Percentiles rank a stretch among this genome's conserved stretches.
These are phyloP conservation scores for Alternaria postmessia DNA, from an alignment of 2,329 filamentous ascomycete genomes.

Conservation along the genomic window DNA sequence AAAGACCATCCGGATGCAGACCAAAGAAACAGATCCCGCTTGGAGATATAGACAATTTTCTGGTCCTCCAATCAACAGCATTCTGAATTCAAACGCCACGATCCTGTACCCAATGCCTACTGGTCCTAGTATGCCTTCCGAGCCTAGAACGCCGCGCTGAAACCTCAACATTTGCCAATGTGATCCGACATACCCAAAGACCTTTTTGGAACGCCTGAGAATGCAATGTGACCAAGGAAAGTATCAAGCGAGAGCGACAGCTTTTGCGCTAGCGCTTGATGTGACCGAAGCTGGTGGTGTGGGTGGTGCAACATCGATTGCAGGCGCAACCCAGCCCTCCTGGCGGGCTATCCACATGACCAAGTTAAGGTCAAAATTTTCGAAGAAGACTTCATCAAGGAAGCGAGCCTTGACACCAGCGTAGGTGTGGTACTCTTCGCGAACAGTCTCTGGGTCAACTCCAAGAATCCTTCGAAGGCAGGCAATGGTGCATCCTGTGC, in stretches of 20 bases:
- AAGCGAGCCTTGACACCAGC: slow-evolving; percentile 60
- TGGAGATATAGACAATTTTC: neutral
- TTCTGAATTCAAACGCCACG: neutral
- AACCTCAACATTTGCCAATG: neutral
- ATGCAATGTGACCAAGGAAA: slow-evolving; percentile 2
- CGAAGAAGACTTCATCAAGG: slow-evolving; percentile 57
- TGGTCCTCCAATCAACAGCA: neutral
- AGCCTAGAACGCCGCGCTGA: slow-evolving; percentile 10
- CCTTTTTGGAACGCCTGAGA: slow-evolving; percentile 2
- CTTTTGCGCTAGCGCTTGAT: slow-evolving; percentile 20
- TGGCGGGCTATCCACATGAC: slow-evolving; percentile 51
- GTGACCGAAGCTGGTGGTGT: slow-evolving; percentile 34
- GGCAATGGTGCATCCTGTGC: slow-evolving; percentile 88
- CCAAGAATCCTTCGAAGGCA: slow-evolving; percentile 75
- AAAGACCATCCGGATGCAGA: neutral
- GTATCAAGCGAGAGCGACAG: slow-evolving; percentile 15
- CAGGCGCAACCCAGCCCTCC: slow-evolving; percentile 38
- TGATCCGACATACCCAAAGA: neutral
- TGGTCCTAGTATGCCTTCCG: neutral
- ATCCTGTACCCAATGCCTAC: slow-evolving; percentile 6
- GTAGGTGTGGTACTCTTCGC: slow-evolving; percentile 78
- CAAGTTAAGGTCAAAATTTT: slow-evolving; percentile 53
- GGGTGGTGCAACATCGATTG: slow-evolving; percentile 25
- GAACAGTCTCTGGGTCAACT: slow-evolving; percentile 68
- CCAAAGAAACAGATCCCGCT: neutral